Percentiles rank a stretch among this genome's conserved stretches.
Conservation (phyloP, 2,329 filamentous ascomycete genomes). For the Lachnum nothofagi region DNA sequence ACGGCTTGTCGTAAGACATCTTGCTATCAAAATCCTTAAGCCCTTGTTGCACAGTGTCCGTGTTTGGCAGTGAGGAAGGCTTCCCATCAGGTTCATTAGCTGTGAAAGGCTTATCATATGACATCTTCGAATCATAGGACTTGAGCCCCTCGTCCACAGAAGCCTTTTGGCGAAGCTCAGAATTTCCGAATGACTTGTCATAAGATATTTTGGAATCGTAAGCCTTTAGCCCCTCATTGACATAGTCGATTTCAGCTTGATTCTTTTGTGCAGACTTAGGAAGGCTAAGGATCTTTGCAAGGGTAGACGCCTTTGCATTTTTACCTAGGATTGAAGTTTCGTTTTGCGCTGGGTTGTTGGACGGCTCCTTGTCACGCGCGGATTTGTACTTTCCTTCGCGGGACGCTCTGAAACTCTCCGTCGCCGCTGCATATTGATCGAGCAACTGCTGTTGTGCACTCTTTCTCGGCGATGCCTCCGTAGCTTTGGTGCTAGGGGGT, state of each 20-base stretch:
- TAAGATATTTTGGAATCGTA: no score
- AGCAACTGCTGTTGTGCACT: background rate
- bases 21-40: constrained; percentile 31
- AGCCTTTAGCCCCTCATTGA: no score
- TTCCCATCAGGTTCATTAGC: constrained; percentile 39
- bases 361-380: no score
- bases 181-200: background rate
- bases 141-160: constrained; percentile 33
- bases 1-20: constrained; percentile 19
- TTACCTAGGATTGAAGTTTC: background rate
- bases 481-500: constrained; percentile 17
- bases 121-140: constrained; percentile 24
- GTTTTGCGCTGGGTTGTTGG: background rate
- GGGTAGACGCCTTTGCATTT: no score
- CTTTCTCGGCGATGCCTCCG: background rate
- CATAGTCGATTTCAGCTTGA: no score
- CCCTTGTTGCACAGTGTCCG: constrained; percentile 32
- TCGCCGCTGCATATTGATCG: no score
- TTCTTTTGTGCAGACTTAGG: no score
- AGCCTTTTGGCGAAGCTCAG: constrained; percentile 10
- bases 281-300: no score
- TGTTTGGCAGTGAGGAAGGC: constrained; percentile 11
- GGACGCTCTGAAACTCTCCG: no score
- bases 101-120: constrained; percentile 33
- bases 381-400: no score